Evolutionary conservation across 2,329 filamentous ascomycete species (phyloP), one percentile per base, ranked within the genome.

Genomic region (Eurotiales sp.): DNA sequence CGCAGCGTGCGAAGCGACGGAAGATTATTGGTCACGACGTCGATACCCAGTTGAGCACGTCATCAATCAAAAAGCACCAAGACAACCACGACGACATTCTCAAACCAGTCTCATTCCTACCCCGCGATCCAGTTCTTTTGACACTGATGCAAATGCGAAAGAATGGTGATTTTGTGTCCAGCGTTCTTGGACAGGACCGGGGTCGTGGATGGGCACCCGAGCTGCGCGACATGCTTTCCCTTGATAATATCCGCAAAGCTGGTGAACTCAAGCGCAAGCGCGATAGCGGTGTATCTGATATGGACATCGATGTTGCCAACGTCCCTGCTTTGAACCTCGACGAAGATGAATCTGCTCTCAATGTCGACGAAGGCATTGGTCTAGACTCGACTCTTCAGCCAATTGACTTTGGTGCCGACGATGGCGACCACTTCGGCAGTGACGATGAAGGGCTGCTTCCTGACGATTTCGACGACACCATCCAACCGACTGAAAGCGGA

Each of bases 231-330:
- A 83, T 99, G 61, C 76, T 97, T n/a, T 95, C 90, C 1, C 77
- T 96, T 37, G 89, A 95, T 58, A 80, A 88, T 12, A 80, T 95
- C 14, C 85, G 85, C 55, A 84, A 84, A 52, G 80, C 85, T 37
- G 86, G 84, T 52, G 90, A 95, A 55, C 79, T 92, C 50, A 99
- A 97, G 80, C 83, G 93, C 53, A 99, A 99, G 79, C 85, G 93
- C 39, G 90, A 96, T 63, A 90, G 86, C 61, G 90, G 88, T 21
- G 83, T 93, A 57, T 88, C 87, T 40, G 90, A 92, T 62, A 80
- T 93, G 56, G 88, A 86, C 56, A 84, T 87, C 41, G 79, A 81
- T 46, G 82, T 81, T 27, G 79, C 77, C 23, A 90, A 71, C 85
- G 83, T 43, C 82, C 90, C 50, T 53, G 71, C 76, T 40, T 64